Conservation (phyloP, 441 rosid species). For the Populus hybrid region DNA sequence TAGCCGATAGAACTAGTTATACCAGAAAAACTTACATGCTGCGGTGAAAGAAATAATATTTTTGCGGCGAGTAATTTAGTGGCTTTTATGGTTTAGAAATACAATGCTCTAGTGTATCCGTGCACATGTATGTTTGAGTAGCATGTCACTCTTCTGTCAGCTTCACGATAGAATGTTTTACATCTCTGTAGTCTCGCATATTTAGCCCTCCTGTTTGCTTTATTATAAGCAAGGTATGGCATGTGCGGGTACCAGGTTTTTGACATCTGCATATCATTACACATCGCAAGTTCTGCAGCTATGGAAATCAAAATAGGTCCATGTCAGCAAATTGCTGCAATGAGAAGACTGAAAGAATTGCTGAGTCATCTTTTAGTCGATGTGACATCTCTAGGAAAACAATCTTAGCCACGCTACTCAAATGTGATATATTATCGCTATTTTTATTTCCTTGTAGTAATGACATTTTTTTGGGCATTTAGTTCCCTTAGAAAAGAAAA, state of each 20-base stretch:
- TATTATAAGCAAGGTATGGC: not conserved
- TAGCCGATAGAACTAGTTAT: not conserved
- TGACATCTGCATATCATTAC: not conserved
- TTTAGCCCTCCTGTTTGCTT: too few relatives aligned
- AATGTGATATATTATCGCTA: not conserved
- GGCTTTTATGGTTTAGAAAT: not conserved
- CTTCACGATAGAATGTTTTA: not conserved
- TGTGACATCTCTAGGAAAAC: not conserved
- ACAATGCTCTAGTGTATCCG: not conserved
- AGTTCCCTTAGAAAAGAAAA: not conserved
- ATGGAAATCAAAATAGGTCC: not conserved
- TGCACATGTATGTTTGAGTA: not conserved
- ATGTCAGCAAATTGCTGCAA: not conserved
- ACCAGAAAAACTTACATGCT: constrained; percentile 2
- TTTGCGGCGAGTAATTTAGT: not conserved
- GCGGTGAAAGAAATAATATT: constrained; percentile 9
- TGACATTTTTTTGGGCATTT: not conserved
- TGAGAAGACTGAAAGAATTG: not conserved
- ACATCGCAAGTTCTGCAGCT: not conserved
- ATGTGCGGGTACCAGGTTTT: not conserved
- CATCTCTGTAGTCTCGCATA: not conserved
- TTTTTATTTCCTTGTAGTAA: not conserved
- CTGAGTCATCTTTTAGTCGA: not conserved
- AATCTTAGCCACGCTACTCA: not conserved
- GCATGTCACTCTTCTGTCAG: not conserved